These are phyloP conservation scores for Furcasterigmium sp. DNA, from an alignment of 2,329 filamentous ascomycete species.

Conservation along the genomic window DNA sequence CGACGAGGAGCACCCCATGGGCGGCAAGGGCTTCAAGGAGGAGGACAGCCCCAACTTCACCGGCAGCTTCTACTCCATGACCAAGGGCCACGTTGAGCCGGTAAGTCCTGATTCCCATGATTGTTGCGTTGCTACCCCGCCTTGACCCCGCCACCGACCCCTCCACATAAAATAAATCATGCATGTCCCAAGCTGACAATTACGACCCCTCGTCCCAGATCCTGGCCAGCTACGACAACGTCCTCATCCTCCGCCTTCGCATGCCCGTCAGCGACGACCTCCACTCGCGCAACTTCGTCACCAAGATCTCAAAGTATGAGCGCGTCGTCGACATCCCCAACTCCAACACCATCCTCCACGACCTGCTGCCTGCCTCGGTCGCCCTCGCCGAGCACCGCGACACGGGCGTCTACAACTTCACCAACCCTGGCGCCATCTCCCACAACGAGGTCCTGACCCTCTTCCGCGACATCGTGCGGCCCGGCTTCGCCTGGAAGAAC, in stretches of 20 bases:
- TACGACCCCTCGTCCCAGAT: conserved; percentile 19
- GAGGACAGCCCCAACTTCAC: conserved; percentile 59
- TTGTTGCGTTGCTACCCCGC: too few species aligned
- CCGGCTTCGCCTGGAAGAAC: conserved; percentile 57
- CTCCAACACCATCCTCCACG: conserved; percentile 60
- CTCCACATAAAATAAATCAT: too few species aligned
- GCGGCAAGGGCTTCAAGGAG: conserved; percentile 55
- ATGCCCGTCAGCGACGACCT: conserved; percentile 67
- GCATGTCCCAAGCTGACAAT: too few species aligned
- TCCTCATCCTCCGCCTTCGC: conserved; percentile 59
- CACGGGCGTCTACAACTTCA: conserved; percentile 64
- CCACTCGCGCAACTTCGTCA: conserved; percentile 62
- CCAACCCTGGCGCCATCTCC: conserved; percentile 64
- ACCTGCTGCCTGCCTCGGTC: conserved; percentile 58
- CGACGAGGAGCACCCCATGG: conserved; percentile 54
- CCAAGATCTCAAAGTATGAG: conserved; percentile 62
- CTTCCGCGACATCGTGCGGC: conserved; percentile 59
- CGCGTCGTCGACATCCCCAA: conserved; percentile 63
- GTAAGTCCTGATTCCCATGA: too few species aligned
- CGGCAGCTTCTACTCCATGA: conserved; percentile 64
- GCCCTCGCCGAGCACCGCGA: conserved; percentile 56
- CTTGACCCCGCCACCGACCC: too few species aligned
- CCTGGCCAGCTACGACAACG: conserved; percentile 56
- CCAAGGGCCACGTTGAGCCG: conserved; percentile 61
- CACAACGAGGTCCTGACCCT: conserved; percentile 62